Evolutionary conservation across 2,329 filamentous ascomycete genomes (phyloP).

Genomic region (Talaromyces islandicus): DNA sequence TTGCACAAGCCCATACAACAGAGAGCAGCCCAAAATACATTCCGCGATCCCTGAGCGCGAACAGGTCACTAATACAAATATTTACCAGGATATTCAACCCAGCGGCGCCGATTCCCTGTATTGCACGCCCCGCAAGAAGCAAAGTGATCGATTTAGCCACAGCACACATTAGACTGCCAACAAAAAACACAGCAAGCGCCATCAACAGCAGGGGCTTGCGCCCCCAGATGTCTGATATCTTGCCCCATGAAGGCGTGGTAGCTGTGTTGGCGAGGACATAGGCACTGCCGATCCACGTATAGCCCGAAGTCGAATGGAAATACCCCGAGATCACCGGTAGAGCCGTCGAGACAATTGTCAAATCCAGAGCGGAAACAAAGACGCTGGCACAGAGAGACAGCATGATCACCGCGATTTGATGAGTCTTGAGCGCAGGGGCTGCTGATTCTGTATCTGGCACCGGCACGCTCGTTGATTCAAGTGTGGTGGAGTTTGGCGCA

Average conservation of each 20-base stretch:
- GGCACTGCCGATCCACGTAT: slow-evolving; percentile 50
- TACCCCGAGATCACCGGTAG: slow-evolving; percentile 50
- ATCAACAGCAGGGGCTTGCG: slow-evolving; percentile 49
- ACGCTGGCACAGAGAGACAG: slow-evolving; percentile 13
- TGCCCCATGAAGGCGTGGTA: slow-evolving; percentile 18
- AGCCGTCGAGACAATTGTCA: slow-evolving; percentile 52
- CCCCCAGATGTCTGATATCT: slow-evolving; percentile 53
- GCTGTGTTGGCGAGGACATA: slow-evolving; percentile 46
- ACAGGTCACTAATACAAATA: slow-evolving; percentile 47
- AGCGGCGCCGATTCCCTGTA: slow-evolving; percentile 47
- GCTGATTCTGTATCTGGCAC: neutral
- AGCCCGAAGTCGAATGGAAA: slow-evolving; percentile 45
- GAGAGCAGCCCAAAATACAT: slow-evolving; percentile 40
- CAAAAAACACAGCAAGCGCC: slow-evolving; percentile 47
- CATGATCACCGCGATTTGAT: slow-evolving; percentile 11
- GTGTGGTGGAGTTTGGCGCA: neutral
- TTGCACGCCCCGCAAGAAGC: slow-evolving; percentile 43
- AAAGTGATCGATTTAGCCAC: slow-evolving; percentile 41
- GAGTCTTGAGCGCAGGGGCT: neutral
- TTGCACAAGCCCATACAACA: slow-evolving; percentile 46
- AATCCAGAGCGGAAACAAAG: slow-evolving; percentile 19
- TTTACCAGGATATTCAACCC: slow-evolving; percentile 44
- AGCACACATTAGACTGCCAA: slow-evolving; percentile 47
- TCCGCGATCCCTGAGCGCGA: slow-evolving; percentile 38
- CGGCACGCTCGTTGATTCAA: neutral